Evolutionary conservation across 176 grass and related monocot genomes (phyloP), one percentile per base, ranked within the genome.

Genomic region (Hyparrhenia diplandra): DNA sequence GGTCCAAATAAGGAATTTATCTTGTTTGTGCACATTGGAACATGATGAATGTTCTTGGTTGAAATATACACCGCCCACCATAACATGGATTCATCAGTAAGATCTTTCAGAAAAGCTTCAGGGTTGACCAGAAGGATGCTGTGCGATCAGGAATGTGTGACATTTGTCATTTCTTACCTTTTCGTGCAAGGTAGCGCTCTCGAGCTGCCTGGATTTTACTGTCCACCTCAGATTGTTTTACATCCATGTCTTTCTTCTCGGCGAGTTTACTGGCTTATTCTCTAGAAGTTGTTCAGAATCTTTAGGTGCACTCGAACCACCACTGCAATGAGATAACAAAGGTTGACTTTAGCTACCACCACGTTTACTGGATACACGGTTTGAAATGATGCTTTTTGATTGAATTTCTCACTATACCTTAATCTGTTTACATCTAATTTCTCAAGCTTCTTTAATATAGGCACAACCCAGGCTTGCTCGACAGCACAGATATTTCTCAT

Each of bases 401-500:
- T 46, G 35, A 13, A 73, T 51, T 59, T 72, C 11, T 34, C 55
- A 23, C 14, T 68, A 46, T 91, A 91, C 92, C 95, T 98, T 74
- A 98, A 82, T 86, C 64, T 94, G 73, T 98, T 81, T 46, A 87
- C 74, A 79, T 98, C 69, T 84, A 98, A 49, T 83, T 91, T 98
- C 82, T 88, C 92, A 65, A 94, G 81, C 80, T 98, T 98, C 85
- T 92, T 94, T 68, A 92, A 86, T 47, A 98, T 89, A 37, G 92
- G 90, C 79, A 81, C 46, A 65, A 91, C 92, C 95, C 95, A 98
- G 84, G 77, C 46, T 69, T 89, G 89, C 55, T 98, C 92, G 29
- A 98, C 90, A 5, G 83, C 88, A 84, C 95, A 94, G 29, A 98
- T 82, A 87, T 91, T 94, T 82, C 95, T 92, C 95, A 98, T 92